Percentiles rank a stretch among this genome's conserved stretches.
These are phyloP conservation scores for Cinnamomum chago DNA, from an alignment of 164 flowering plant genomes.

Conservation along the genomic window DNA sequence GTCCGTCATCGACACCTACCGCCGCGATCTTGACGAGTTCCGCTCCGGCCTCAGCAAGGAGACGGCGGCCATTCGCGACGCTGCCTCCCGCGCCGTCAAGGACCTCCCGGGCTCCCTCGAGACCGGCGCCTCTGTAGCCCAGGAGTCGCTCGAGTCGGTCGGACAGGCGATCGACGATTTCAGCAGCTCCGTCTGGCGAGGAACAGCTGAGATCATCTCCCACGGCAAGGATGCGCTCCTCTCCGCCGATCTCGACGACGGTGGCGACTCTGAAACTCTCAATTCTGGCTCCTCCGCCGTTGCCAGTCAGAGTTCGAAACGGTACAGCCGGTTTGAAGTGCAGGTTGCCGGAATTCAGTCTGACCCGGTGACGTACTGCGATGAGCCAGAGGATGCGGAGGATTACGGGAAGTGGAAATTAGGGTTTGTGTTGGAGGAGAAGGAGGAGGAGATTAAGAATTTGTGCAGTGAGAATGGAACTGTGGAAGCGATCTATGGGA, in stretches of 20 bases:
- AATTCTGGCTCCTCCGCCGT: slow-evolving; percentile 7
- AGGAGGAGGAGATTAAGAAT: slow-evolving; percentile 45
- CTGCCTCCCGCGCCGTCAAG: slow-evolving; percentile 54
- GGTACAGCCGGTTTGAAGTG: slow-evolving; percentile 61
- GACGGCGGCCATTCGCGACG: slow-evolving; percentile 54
- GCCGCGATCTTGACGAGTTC: slow-evolving; percentile 73
- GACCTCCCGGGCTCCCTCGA: slow-evolving; percentile 70
- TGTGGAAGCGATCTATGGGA: slow-evolving; percentile 38
- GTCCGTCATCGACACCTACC: slow-evolving; percentile 57
- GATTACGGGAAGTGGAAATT: slow-evolving; percentile 56
- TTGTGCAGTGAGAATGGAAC: slow-evolving; percentile 43
- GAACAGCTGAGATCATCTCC: slow-evolving; percentile 55
- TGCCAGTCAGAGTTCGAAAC: slow-evolving; percentile 18
- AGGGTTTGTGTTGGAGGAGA: slow-evolving; percentile 59
- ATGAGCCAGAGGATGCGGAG: slow-evolving; percentile 58
- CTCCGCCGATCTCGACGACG: slow-evolving; percentile 25
- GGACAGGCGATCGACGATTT: slow-evolving; percentile 75
- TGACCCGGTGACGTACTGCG: slow-evolving; percentile 47
- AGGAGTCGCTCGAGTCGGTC: slow-evolving; percentile 67
- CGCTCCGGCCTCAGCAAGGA: slow-evolving; percentile 62
- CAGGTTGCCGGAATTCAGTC: slow-evolving; percentile 43
- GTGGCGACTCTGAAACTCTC: slow-evolving; percentile 19
- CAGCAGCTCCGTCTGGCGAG: slow-evolving; percentile 59
- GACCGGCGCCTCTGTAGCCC: slow-evolving; percentile 67
- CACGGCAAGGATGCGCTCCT: slow-evolving; percentile 51